Conservation (phyloP, 2,329 filamentous ascomycete species). For the Nothophoma quercina region DNA sequence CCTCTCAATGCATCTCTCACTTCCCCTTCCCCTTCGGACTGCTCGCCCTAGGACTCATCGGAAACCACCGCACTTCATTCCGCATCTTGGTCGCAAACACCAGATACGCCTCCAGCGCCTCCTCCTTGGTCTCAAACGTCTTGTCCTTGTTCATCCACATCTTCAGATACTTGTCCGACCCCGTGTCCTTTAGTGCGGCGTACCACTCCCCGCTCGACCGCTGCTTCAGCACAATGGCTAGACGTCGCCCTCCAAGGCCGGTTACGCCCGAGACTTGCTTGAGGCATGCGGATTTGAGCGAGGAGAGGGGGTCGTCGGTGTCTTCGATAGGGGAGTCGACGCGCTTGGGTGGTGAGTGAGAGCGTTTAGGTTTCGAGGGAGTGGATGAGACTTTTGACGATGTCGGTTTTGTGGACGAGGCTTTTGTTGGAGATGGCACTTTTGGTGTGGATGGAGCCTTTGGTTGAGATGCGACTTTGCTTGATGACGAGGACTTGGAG, state of each 20-base stretch:
- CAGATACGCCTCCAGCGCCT: constrained; percentile 36
- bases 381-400: neutral
- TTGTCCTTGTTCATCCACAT: constrained; percentile 42
- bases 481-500: constrained; percentile 2
- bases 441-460: neutral
- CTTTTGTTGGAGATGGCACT: neutral
- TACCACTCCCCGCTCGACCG: constrained; percentile 34
- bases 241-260: constrained; percentile 31
- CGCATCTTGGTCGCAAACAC: constrained; percentile 37
- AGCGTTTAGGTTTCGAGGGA: constrained; percentile 4
- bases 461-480: neutral
- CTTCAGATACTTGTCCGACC: constrained; percentile 39
- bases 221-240: constrained; percentile 32
- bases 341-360: constrained; percentile 11
- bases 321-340: constrained; percentile 13
- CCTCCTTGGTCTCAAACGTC: constrained; percentile 29
- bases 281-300: constrained; percentile 12
- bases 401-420: neutral
- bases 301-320: neutral
- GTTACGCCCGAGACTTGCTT: constrained; percentile 28
- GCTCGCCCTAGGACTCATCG: constrained; percentile 18
- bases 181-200: constrained; percentile 34
- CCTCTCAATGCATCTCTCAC: neutral
- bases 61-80: constrained; percentile 31
- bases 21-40: constrained; percentile 11